Evolutionary conservation across 176 grass and related monocot species (phyloP).

Genomic region (Dactylis glomerata): DNA sequence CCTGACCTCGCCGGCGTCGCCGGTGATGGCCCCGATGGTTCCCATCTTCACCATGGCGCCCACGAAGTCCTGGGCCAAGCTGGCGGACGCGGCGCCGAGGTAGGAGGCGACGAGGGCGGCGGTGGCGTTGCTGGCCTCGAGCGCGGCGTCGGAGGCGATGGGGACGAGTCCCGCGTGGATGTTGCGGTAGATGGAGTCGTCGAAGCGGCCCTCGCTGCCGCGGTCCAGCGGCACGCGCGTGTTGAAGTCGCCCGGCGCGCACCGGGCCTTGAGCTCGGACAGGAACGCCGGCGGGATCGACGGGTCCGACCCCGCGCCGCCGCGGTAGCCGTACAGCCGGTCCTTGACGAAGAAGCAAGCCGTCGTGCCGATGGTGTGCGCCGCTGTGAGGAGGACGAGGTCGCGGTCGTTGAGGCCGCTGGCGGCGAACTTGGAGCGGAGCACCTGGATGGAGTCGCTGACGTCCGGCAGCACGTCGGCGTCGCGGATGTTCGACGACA

Average conservation of each 20-base stretch:
- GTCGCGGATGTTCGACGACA: conserved; percentile 54
- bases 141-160: conserved; percentile 71
- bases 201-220: conserved; percentile 61
- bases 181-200: conserved; percentile 68
- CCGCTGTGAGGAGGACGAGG: conserved; percentile 86
- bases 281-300: conserved; percentile 55
- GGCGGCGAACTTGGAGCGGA: conserved; percentile 58
- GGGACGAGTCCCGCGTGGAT: conserved; percentile 57
- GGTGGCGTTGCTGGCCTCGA: conserved; percentile 36
- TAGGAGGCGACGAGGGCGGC: conserved; percentile 61
- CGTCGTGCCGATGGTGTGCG: conserved; percentile 87
- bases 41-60: conserved; percentile 78
- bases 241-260: conserved; percentile 65
- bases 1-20: conserved; percentile 60
- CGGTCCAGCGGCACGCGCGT: conserved; percentile 71
- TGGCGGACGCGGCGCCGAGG: neutral
- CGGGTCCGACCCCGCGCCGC: conserved; percentile 44
- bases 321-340: conserved; percentile 60
- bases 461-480: conserved; percentile 67
- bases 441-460: conserved; percentile 40
- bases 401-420: conserved; percentile 62
- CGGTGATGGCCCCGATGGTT: conserved; percentile 46
- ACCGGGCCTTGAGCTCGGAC: conserved; percentile 56
- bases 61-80: conserved; percentile 52
- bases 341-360: conserved; percentile 86